These are phyloP conservation scores for Thielaviopsis musarum DNA, from an alignment of 2,329 filamentous ascomycete species.

Conservation along the genomic window DNA sequence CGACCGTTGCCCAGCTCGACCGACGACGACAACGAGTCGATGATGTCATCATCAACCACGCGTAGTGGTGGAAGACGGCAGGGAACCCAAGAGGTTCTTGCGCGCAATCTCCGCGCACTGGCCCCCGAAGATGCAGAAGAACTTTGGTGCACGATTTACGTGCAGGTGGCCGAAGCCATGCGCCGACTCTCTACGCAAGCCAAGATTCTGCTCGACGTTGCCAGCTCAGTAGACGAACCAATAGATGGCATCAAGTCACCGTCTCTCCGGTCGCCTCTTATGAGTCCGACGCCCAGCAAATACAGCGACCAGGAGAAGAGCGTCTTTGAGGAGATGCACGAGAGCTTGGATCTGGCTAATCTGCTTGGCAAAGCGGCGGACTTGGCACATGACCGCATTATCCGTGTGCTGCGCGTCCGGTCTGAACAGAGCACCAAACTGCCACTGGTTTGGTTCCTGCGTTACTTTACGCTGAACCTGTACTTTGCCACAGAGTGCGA, in stretches of 20 bases:
- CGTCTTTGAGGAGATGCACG: conserved; percentile 59
- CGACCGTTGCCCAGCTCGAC: conserved; percentile 78
- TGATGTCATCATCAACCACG: conserved; percentile 38
- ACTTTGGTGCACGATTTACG: conserved; percentile 68
- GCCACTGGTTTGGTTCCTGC: conserved; percentile 52
- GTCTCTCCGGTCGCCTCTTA: conserved; percentile 32
- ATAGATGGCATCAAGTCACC: conserved; percentile 28
- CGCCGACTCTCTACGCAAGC: conserved; percentile 76
- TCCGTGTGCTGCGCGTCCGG: conserved; percentile 60
- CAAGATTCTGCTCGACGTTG: conserved; percentile 88
- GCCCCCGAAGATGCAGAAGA: conserved; percentile 73
- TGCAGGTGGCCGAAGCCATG: conserved; percentile 72
- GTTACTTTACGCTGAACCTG: conserved; percentile 69
- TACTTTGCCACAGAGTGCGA: conserved; percentile 79
- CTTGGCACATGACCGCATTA: conserved; percentile 58
- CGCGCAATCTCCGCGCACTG: conserved; percentile 70
- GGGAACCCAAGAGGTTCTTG: conserved; percentile 64
- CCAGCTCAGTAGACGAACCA: conserved; percentile 44
- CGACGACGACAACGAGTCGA: conserved; percentile 84
- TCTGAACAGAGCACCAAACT: conserved; percentile 55
- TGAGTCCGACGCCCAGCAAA: conserved; percentile 30
- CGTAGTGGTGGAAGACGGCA: conserved; percentile 3
- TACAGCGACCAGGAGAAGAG: conserved; percentile 23
- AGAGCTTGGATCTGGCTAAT: conserved; percentile 60
- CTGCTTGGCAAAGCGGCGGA: conserved; percentile 68